Percentiles rank a stretch among this genome's conserved stretches.
Evolutionary conservation across 139 green algal species (phyloP).

Genomic region (Micractinium sp.): DNA sequence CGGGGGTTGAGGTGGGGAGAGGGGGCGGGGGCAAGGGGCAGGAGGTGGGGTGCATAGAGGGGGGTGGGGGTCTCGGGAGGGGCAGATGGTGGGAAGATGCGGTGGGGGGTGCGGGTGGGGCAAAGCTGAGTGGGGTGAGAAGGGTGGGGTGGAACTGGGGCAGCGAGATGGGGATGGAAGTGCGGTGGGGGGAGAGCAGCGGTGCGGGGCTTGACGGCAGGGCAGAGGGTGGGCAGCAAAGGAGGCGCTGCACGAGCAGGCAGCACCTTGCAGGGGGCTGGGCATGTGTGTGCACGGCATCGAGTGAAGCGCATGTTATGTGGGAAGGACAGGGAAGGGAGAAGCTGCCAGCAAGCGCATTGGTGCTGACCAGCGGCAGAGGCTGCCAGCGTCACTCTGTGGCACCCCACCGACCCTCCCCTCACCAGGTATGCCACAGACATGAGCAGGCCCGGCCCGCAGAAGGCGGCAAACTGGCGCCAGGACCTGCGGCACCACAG

Average conservation of each 20-base stretch:
- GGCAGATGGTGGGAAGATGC: too few relatives aligned
- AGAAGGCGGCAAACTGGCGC: slow-evolving; percentile 21
- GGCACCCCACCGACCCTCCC: too few relatives aligned
- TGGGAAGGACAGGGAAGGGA: not conserved
- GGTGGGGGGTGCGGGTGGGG: too few relatives aligned
- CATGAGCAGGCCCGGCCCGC: slow-evolving; percentile 42
- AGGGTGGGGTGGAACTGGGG: not conserved
- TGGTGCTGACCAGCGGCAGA: not conserved
- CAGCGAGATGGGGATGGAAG: not conserved
- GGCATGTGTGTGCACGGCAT: not conserved
- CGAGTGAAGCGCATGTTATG: not conserved
- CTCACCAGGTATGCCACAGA: slow-evolving; percentile 42
- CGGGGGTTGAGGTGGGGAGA: not conserved
- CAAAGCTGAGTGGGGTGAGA: too few relatives aligned
- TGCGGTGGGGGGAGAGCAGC: not conserved
- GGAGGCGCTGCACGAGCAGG: not conserved
- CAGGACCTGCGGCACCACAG: slow-evolving; percentile 11
- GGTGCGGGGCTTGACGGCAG: too few relatives aligned
- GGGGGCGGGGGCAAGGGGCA: not conserved
- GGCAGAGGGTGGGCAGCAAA: too few relatives aligned
- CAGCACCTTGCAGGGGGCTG: too few relatives aligned
- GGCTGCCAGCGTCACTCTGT: too few relatives aligned
- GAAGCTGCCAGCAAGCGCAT: not conserved
- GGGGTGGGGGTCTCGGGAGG: too few relatives aligned
- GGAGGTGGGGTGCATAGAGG: not conserved